These are phyloP conservation scores for Pelargonium cotyledonis DNA, from an alignment of 441 rosid species.

Conservation along the genomic window DNA sequence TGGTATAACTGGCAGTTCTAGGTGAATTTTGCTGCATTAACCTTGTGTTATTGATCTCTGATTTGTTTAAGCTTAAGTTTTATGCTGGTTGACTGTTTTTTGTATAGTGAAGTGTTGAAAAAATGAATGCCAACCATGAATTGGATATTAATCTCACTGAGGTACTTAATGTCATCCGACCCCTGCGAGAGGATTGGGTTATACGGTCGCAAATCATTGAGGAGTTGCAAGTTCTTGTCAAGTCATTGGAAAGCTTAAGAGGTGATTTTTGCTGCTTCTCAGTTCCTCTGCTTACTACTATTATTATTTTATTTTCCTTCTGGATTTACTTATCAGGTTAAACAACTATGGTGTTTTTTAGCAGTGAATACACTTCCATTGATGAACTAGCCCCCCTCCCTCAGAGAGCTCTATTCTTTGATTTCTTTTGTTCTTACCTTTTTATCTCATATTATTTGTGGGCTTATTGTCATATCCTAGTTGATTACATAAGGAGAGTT, in stretches of 20 bases:
- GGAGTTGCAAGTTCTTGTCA: constrained; percentile 46
- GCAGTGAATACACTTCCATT: not conserved
- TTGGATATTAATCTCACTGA: constrained; percentile 52
- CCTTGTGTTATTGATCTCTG: not conserved
- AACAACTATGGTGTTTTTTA: not conserved
- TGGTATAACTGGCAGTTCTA: not conserved
- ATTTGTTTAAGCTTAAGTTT: constrained; percentile 14
- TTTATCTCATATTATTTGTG: not conserved
- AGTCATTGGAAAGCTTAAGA: constrained; percentile 58
- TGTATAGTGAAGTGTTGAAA: constrained; percentile 20
- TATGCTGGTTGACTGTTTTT: constrained; percentile 17
- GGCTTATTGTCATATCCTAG: not conserved
- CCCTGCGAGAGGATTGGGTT: constrained; percentile 48
- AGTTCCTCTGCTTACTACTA: not conserved
- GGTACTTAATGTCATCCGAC: constrained; percentile 52
- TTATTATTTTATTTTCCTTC: not conserved
- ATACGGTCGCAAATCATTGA: constrained; percentile 38
- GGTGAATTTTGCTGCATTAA: no score
- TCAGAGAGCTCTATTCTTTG: not conserved
- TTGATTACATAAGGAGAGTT: not conserved
- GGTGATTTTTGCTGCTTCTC: constrained; percentile 38
- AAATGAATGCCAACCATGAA: constrained; percentile 37
- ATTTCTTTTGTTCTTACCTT: no score
- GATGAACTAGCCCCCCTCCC: not conserved
- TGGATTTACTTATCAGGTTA: not conserved